These are phyloP conservation scores for Mitragyna speciosa DNA, from an alignment of 257 asterid genomes.

Conservation along the genomic window DNA sequence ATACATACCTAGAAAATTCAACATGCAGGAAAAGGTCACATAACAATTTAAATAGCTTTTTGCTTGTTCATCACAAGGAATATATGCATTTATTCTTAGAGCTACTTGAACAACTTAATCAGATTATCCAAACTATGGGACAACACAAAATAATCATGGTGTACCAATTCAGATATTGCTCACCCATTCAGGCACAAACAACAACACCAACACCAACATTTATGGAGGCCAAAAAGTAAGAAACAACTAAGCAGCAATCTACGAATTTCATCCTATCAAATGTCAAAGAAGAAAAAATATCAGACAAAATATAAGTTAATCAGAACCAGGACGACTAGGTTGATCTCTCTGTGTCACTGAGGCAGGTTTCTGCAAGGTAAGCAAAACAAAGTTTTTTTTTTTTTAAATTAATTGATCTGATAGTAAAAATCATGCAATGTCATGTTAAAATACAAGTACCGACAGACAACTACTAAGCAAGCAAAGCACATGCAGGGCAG, in stretches of 20 bases:
- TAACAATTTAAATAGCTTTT: background rate
- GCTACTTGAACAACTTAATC: background rate
- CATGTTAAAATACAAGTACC: background rate
- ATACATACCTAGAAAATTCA: background rate
- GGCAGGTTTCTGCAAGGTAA: background rate
- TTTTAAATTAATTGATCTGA: background rate
- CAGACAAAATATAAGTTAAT: background rate
- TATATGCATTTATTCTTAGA: background rate
- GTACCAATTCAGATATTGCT: background rate
- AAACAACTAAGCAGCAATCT: background rate
- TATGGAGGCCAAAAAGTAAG: background rate
- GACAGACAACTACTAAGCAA: background rate
- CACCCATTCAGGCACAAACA: background rate
- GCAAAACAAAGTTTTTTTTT: background rate
- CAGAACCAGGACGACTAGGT: background rate
- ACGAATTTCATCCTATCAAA: background rate
- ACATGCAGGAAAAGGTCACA: background rate
- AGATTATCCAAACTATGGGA: background rate
- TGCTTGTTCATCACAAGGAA: background rate
- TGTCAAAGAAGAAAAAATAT: background rate
- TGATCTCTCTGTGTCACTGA: background rate
- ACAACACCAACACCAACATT: background rate
- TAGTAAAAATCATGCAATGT: background rate
- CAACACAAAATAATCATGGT: background rate
- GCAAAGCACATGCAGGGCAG: background rate